Conservation (phyloP, 306 rosid species). For the Cucumis sativus region DNA sequence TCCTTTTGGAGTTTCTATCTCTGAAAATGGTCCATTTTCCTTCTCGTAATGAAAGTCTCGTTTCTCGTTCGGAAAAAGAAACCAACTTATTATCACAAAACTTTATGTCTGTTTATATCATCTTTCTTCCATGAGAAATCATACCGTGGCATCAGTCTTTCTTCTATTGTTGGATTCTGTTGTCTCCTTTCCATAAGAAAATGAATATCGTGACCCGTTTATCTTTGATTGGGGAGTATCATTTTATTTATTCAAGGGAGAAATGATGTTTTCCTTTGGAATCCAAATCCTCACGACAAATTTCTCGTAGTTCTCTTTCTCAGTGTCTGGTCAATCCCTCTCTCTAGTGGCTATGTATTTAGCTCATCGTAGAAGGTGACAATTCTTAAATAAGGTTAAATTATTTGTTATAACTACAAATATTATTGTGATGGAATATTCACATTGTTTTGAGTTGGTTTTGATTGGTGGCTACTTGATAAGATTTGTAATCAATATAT, state of each 20-base stretch:
- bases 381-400: neutral
- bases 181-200: neutral
- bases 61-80: neutral
- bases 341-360: neutral
- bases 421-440: neutral
- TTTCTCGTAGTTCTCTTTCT: neutral
- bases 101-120: neutral
- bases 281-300: neutral
- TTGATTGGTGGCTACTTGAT: neutral
- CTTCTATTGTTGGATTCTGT: neutral
- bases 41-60: neutral
- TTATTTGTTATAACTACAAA: neutral
- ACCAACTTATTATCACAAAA: neutral
- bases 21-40: neutral
- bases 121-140: neutral
- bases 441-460: neutral
- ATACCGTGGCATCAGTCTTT: neutral
- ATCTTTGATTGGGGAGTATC: neutral
- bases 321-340: neutral
- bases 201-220: neutral
- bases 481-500: neutral
- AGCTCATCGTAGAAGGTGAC: neutral
- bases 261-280: neutral
- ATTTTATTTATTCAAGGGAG: neutral
- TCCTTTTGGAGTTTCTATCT: no score